Conservation (phyloP, 768 basidiomycete species). For the Collybia mongolica region DNA sequence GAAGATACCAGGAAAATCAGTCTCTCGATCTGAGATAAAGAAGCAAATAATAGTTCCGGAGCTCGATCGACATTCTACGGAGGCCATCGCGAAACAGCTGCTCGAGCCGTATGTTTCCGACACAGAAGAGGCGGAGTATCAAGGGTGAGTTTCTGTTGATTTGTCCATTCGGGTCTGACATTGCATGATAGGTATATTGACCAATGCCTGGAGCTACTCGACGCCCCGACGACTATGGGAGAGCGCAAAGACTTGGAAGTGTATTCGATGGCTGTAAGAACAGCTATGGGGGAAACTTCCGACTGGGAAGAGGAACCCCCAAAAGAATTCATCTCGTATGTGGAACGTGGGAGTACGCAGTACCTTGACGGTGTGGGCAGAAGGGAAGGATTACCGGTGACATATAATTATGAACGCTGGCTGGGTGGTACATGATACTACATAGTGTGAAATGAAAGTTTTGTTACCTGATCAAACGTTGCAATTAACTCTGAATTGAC, state of each 20-base stretch:
- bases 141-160: conserved; percentile 44
- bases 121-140: conserved; percentile 70
- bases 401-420: conserved; percentile 50
- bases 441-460: too few species aligned
- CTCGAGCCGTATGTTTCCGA: conserved; percentile 64
- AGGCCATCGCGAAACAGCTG: conserved; percentile 52
- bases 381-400: conserved; percentile 31
- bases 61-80: conserved; percentile 50
- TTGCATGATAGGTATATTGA: conserved; percentile 61
- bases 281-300: conserved; percentile 37
- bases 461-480: too few species aligned
- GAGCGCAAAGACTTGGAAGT: conserved; percentile 59
- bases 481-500: too few species aligned
- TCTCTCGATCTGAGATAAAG: conserved; percentile 32
- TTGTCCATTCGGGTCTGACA: neutral
- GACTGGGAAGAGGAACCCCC: conserved; percentile 38
- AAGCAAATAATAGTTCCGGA: conserved; percentile 27
- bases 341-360: conserved; percentile 37
- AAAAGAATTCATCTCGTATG: conserved; percentile 43
- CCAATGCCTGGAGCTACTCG: conserved; percentile 65
- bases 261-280: conserved; percentile 52
- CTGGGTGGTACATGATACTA: conserved; percentile 2
- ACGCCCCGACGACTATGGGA: conserved; percentile 50
- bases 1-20: conserved; percentile 34
- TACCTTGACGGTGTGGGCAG: conserved; percentile 30